Evolutionary conservation across 768 basidiomycete genomes (phyloP).

Genomic region (Cystofilobasidium macerans): DNA sequence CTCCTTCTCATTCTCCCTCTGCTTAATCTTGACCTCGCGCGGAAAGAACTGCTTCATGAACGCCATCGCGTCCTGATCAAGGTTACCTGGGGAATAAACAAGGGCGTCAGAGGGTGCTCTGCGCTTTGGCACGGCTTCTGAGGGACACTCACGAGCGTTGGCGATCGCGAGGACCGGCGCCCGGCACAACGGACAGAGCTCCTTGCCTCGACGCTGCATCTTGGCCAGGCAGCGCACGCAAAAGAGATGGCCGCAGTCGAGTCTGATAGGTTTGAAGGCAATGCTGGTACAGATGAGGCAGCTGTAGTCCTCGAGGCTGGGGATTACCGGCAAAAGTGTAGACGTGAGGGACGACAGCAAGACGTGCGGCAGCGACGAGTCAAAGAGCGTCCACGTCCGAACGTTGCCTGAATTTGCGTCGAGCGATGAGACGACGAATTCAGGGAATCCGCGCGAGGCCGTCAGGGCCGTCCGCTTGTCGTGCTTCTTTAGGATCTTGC

Average conservation of each 20-base stretch:
- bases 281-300: constrained; percentile 81
- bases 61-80: constrained; percentile 37
- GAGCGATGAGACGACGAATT: constrained; percentile 38
- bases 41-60: constrained; percentile 94
- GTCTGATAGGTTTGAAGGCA: constrained; percentile 71
- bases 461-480: constrained; percentile 72
- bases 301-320: constrained; percentile 53
- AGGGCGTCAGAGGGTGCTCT: no score
- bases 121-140: background rate
- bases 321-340: constrained; percentile 67
- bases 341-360: constrained; percentile 74
- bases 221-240: constrained; percentile 57
- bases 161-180: constrained; percentile 62
- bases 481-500: constrained; percentile 91
- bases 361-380: constrained; percentile 48
- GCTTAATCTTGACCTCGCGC: constrained; percentile 61
- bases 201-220: constrained; percentile 71
- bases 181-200: constrained; percentile 74
- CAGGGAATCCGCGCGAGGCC: constrained; percentile 43
- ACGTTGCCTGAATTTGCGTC: constrained; percentile 31
- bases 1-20: constrained; percentile 63
- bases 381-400: constrained; percentile 37
- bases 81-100: constrained; percentile 27
- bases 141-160: constrained; percentile 44
- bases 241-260: constrained; percentile 59